phyloP scores from a whole-genome alignment of 257 asterid species.

The Solanum virginianum region DNA sequence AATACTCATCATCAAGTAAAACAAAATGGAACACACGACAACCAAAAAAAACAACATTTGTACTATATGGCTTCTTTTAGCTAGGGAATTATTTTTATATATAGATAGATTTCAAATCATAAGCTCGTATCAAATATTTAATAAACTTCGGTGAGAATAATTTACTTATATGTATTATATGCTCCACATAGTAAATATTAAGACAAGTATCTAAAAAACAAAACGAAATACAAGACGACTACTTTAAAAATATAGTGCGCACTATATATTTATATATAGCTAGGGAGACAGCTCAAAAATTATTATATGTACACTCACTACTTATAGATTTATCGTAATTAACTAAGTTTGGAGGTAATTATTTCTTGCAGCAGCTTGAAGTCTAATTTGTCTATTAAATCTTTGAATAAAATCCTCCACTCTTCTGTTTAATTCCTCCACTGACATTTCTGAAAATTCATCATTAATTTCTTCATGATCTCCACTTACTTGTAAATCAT shows the following conservation, averaged over 20 bases:
- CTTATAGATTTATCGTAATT: neutral
- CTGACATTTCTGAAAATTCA: constrained; percentile 46
- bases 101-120: no score
- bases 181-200: no score
- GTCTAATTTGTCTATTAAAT: constrained; percentile 50
- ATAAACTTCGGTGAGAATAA: no score
- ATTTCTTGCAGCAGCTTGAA: constrained; percentile 25
- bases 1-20: neutral
- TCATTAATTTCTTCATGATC: constrained; percentile 19
- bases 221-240: neutral
- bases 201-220: neutral
- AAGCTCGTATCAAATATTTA: neutral
- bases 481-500: neutral
- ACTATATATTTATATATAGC: neutral
- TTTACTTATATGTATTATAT: no score
- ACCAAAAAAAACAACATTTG: neutral
- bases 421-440: constrained; percentile 49
- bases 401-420: constrained; percentile 53
- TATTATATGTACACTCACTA: neutral
- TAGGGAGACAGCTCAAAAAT: neutral
- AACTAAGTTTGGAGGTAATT: neutral
- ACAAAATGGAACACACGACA: neutral
- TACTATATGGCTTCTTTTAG: no score
- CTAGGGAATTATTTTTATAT: neutral
- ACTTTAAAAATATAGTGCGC: neutral